Percentiles rank a stretch among this genome's conserved stretches.
Conservation (phyloP, 352 stramenopile genomes). For the Saprolegnia diclina region DNA sequence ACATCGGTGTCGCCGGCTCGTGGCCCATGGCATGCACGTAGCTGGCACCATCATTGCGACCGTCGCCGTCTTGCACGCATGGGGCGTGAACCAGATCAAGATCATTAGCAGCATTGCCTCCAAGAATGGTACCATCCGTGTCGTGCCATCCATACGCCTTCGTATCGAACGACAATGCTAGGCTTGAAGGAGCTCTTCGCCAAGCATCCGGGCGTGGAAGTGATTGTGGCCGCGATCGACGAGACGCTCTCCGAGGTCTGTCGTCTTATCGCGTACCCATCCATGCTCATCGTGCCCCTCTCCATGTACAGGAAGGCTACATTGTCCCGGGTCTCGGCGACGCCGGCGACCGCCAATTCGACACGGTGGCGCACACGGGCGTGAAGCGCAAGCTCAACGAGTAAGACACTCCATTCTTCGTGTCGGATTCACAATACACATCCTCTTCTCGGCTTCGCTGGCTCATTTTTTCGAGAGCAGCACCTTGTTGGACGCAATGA, state of each 20-base stretch:
- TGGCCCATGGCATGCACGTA: conserved; percentile 16
- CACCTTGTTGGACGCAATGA: conserved; percentile 25
- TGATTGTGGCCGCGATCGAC: conserved; percentile 72
- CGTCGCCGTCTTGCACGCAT: conserved; percentile 94
- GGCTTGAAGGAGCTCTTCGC: conserved; percentile 69
- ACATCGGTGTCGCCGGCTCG: not conserved
- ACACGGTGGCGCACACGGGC: conserved; percentile 49
- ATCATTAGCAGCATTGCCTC: conserved; percentile 92
- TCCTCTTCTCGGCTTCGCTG: not conserved
- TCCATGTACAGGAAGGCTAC: conserved; percentile 51
- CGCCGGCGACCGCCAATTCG: conserved; percentile 77
- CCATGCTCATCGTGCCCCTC: not conserved
- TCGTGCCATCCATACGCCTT: too few species aligned
- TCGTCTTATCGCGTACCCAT: not conserved
- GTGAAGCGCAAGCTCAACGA: conserved; percentile 54
- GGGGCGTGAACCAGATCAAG: conserved; percentile 91
- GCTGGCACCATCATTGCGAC: conserved; percentile 92
- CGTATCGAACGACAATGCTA: conserved; percentile 17
- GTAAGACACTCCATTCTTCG: not conserved
- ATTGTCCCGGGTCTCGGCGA: conserved; percentile 78
- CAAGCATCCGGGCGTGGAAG: conserved; percentile 73
- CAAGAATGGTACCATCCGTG: conserved; percentile 57
- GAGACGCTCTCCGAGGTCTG: conserved; percentile 63
- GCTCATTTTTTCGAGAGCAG: not conserved
- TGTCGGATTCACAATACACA: not conserved